Evolutionary conservation across 805 yeast genomes (phyloP), one percentile per base, ranked within the genome.

Genomic region (Yamadazyma sp.): DNA sequence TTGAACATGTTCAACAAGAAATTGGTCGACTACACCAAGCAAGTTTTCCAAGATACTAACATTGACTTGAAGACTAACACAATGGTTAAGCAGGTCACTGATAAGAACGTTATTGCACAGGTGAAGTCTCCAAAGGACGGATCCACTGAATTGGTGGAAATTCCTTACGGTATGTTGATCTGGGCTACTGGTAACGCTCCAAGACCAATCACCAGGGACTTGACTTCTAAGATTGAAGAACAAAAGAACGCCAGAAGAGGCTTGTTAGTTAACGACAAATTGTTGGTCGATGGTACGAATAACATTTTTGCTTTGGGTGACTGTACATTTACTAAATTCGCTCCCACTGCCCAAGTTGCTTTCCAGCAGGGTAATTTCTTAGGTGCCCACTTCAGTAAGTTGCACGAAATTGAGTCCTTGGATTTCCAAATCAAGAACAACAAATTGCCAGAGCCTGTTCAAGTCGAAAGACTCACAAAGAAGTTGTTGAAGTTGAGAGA

Each of bases 181-280:
- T 90, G 98, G 98, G 97, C 97, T 42, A 90, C 96, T 45, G 98
- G 98, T 68, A 89, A 90, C 64, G 89, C 90, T 38, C 89, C 88
- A 47, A 80, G 97, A 66, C 80, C 78, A 29, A 71, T 91, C 34
- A 75, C 85, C 34, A 71, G 77, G 46, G 75, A 78, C 53, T 70
- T 90, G 54, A 77, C 86, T 62, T 55, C 75, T 31, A 74, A 76
- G 62, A 70, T 91, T 49, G 83, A 85, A 30, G 84, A 77, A 52
- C 90, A 84, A 67, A 81, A 78, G 63, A 79, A 82, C 56, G 88
- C 95, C 32, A 81, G 95, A 70, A 82, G 97, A 63, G 98, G 98
- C 46, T 73, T 90, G 53, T 72, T 88, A 48, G 82, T 91, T 42
- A 83, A 90, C 64, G 95, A 87, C 40, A 82, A 76, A 60, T 69